Percentiles rank a stretch among this genome's conserved stretches.
Evolutionary conservation across 805 yeast genomes (phyloP).

Genomic region (Wickerhamomyces bisporus): DNA sequence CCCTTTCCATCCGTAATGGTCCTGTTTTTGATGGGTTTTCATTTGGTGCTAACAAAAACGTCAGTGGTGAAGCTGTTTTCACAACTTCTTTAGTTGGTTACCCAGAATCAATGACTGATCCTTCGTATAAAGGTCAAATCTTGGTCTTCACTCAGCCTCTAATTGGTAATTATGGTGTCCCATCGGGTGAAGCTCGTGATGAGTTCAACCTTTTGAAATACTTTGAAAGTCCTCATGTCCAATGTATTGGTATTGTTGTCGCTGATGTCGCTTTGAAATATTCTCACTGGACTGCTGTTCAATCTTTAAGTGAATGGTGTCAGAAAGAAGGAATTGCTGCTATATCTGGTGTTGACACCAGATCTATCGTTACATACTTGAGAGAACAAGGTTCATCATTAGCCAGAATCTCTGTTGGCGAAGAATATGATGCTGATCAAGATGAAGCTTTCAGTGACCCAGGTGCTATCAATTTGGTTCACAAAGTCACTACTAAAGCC

Average conservation of each 20-base stretch:
- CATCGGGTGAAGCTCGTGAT: conserved; percentile 76
- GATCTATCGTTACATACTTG: conserved; percentile 85
- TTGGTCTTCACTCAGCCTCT: conserved; percentile 95
- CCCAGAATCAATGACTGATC: conserved; percentile 99
- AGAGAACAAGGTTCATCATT: conserved; percentile 96
- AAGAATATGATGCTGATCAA: conserved; percentile 86
- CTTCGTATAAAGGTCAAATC: conserved; percentile 95
- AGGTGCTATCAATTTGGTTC: conserved; percentile 81
- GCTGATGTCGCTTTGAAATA: conserved; percentile 92
- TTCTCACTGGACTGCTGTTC: conserved; percentile 99
- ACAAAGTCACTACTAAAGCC: conserved; percentile 89
- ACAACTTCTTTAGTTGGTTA: conserved; percentile 97
- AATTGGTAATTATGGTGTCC: conserved; percentile 98
- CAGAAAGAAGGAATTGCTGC: conserved; percentile 94
- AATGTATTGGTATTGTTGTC: conserved; percentile 94
- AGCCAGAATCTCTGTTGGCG: conserved; percentile 86
- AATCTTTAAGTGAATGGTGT: conserved; percentile 93
- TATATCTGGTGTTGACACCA: conserved; percentile 94
- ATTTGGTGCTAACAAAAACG: conserved; percentile 89
- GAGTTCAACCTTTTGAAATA: conserved; percentile 80
- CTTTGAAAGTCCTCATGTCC: conserved; percentile 87
- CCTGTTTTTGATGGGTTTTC: conserved; percentile 91
- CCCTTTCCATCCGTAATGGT: conserved; percentile 86
- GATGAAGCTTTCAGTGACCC: conserved; percentile 91
- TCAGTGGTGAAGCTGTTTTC: conserved; percentile 96